Percentiles rank a stretch among this genome's conserved stretches.
phyloP scores from a whole-genome alignment of 78 protist species.

The Dictyostelium firmibasis region DNA sequence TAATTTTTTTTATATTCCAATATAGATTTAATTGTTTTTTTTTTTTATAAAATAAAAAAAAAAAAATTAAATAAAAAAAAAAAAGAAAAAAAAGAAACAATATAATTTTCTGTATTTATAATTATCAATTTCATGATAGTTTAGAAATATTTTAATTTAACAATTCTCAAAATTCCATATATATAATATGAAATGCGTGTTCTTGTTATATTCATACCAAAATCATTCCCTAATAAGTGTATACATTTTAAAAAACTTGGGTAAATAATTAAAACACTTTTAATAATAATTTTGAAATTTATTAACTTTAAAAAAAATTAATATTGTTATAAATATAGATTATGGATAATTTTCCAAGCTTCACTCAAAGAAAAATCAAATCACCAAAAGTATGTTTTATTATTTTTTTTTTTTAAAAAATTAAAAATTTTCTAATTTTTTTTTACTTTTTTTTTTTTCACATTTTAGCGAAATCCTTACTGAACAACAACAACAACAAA shows the following conservation, averaged over 20 bases:
- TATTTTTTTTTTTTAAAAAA: no score
- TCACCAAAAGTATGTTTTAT: not conserved
- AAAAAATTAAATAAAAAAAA: not conserved
- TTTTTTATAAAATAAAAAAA: no score
- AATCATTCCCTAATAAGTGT: constrained; percentile 22
- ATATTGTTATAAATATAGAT: not conserved
- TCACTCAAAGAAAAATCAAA: not conserved
- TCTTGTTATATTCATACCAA: constrained; percentile 22
- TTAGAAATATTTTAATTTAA: not conserved
- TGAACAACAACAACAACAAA: not conserved
- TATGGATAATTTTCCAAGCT: constrained; percentile 31
- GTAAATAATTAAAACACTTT: not conserved
- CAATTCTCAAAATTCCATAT: not conserved
- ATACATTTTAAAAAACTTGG: constrained; percentile 32
- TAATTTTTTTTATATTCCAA: not conserved
- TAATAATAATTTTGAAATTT: not conserved
- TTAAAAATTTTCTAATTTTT: not conserved
- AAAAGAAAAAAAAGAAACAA: not conserved
- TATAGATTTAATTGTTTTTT: not conserved
- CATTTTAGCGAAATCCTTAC: not conserved
- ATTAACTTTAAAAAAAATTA: not conserved
- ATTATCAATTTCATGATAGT: not conserved
- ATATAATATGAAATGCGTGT: constrained; percentile 46
- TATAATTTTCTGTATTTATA: not conserved
- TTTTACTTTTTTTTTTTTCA: no score